Conservation (phyloP, 1,139 yeast genomes). For the Zygoascus sp. region DNA sequence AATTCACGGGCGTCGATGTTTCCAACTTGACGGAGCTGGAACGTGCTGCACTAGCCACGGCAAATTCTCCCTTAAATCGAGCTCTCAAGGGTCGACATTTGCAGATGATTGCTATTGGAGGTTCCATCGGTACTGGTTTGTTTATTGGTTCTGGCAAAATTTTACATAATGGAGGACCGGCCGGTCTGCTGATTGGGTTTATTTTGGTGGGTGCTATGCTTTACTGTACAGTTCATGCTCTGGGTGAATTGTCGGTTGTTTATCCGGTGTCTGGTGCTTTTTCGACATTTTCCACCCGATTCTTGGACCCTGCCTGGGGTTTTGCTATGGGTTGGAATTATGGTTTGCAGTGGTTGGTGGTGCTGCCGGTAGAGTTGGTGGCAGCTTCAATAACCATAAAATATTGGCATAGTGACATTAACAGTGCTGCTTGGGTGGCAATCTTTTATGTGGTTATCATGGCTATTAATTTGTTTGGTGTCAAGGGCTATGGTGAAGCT, state of each 20-base stretch:
- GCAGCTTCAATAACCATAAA: slow-evolving; percentile 69
- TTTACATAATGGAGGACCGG: slow-evolving; percentile 59
- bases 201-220: slow-evolving; percentile 40
- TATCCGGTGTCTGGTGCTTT: slow-evolving; percentile 63
- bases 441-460: slow-evolving; percentile 58
- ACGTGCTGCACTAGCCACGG: slow-evolving; percentile 60
- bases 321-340: slow-evolving; percentile 83
- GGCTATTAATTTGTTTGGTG: slow-evolving; percentile 61
- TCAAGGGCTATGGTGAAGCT: slow-evolving; percentile 69
- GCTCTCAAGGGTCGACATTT: slow-evolving; percentile 62
- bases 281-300: slow-evolving; percentile 50
- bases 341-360: slow-evolving; percentile 70
- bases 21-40: slow-evolving; percentile 58
- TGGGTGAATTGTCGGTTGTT: slow-evolving; percentile 59
- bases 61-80: slow-evolving; percentile 65
- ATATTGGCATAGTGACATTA: slow-evolving; percentile 53
- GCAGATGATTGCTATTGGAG: slow-evolving; percentile 86
- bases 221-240: slow-evolving; percentile 52
- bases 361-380: slow-evolving; percentile 68
- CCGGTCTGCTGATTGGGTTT: slow-evolving; percentile 57
- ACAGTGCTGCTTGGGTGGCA: slow-evolving; percentile 63
- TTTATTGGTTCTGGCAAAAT: slow-evolving; percentile 65
- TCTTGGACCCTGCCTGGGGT: slow-evolving; percentile 62
- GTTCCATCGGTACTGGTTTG: slow-evolving; percentile 74
- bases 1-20: slow-evolving; percentile 59